Evolutionary conservation across 192 early-diverging fungal genomes (phyloP).

Genomic region (Gonapodya sp.): DNA sequence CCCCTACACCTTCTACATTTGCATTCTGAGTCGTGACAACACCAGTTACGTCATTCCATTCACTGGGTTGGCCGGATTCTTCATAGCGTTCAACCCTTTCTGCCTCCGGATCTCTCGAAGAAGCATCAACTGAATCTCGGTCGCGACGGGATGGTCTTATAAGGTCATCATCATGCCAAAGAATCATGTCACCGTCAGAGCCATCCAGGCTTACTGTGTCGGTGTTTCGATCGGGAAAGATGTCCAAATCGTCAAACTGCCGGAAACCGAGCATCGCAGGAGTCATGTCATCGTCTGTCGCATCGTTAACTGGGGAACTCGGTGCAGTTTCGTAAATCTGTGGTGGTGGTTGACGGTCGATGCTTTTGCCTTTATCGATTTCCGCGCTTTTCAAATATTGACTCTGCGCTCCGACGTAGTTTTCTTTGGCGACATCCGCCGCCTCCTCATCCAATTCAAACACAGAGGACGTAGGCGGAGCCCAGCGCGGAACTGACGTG

Average conservation of each 20-base stretch:
- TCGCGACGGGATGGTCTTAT: neutral
- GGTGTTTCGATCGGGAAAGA: neutral
- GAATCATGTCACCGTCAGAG: neutral
- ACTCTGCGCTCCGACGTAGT: neutral
- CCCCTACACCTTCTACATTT: slow-evolving; percentile 24
- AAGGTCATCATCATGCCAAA: neutral
- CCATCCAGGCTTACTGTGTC: neutral
- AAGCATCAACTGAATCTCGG: neutral
- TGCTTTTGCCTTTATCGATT: neutral
- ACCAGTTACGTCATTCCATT: slow-evolving; percentile 18
- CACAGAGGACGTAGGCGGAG: neutral
- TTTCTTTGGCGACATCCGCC: neutral
- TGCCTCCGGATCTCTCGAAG: neutral
- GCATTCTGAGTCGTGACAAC: slow-evolving; percentile 19
- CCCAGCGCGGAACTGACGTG: neutral
- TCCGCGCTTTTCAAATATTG: neutral
- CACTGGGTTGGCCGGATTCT: slow-evolving; percentile 24
- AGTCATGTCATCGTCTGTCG: too few species aligned
- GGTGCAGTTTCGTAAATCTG: neutral
- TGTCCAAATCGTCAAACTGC: neutral
- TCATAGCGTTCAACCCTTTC: slow-evolving; percentile 24
- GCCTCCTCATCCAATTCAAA: neutral
- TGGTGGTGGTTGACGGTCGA: neutral
- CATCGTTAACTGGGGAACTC: too few species aligned
- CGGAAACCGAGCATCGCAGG: neutral